Percentiles rank a stretch among this genome's conserved stretches.
phyloP scores from a whole-genome alignment of 2,329 filamentous ascomycete species.

The Drechmeria coniospora region DNA sequence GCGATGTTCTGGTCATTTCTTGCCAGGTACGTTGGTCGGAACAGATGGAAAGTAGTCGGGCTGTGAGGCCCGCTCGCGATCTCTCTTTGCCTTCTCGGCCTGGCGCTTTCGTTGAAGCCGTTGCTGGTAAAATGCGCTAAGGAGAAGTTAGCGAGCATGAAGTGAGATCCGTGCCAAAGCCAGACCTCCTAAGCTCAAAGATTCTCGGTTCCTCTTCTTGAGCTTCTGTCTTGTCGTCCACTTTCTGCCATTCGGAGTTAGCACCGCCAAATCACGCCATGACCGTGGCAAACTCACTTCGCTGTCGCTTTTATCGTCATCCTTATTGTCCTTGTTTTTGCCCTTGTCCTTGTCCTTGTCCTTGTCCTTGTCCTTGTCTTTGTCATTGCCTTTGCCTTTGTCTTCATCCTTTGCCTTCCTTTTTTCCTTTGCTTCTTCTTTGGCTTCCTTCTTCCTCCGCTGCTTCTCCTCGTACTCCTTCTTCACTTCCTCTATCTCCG shows the following conservation, averaged over 20 bases:
- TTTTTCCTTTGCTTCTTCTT: constrained; percentile 46
- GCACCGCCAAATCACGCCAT: not conserved
- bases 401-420: constrained; percentile 37
- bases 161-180: not conserved
- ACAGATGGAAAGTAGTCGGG: constrained; percentile 75
- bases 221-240: constrained; percentile 8
- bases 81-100: constrained; percentile 47
- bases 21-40: constrained; percentile 43
- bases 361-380: constrained; percentile 15
- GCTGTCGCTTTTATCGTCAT: constrained; percentile 11
- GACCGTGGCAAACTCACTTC: constrained; percentile 2
- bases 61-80: constrained; percentile 64
- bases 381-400: constrained; percentile 20
- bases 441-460: constrained; percentile 51
- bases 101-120: constrained; percentile 56
- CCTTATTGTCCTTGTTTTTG: constrained; percentile 18
- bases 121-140: constrained; percentile 72
- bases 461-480: constrained; percentile 67
- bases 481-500: constrained; percentile 48
- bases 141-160: not conserved
- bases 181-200: constrained; percentile 68
- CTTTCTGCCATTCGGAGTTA: constrained; percentile 4
- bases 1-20: too few relatives aligned
- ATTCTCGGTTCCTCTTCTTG: constrained; percentile 58
- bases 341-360: constrained; percentile 8